Conservation (phyloP, 352 stramenopile species). For the Globisporangium acanthophoron region DNA sequence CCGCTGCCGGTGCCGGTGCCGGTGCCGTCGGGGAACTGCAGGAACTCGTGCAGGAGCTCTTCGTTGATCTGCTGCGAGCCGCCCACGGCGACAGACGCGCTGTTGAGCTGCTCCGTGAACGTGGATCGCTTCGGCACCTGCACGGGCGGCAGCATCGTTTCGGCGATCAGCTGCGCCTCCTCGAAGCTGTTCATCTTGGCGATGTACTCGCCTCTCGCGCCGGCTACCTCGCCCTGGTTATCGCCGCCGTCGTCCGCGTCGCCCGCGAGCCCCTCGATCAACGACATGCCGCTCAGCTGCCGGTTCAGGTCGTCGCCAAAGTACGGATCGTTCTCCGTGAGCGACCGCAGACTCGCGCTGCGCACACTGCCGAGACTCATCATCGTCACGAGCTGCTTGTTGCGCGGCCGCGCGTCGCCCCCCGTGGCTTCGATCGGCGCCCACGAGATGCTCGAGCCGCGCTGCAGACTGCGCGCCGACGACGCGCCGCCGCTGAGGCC, state of each 20-base stretch:
- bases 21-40: constrained; percentile 26
- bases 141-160: constrained; percentile 25
- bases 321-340: constrained; percentile 44
- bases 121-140: constrained; percentile 23
- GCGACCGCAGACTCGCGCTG: constrained; percentile 43
- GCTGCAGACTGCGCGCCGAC: constrained; percentile 10
- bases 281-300: constrained; percentile 46
- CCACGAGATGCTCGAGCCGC: constrained; percentile 14
- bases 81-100: constrained; percentile 1
- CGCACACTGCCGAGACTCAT: constrained; percentile 51
- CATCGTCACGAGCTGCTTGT: constrained; percentile 32
- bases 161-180: constrained; percentile 21
- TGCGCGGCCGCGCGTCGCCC: not conserved
- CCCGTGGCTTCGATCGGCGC: constrained; percentile 14
- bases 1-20: not conserved
- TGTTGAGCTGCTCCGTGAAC: constrained; percentile 30
- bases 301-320: constrained; percentile 46
- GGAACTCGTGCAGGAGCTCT: constrained; percentile 30
- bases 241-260: constrained; percentile 9
- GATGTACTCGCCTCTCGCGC: constrained; percentile 3
- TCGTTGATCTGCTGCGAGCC: constrained; percentile 15
- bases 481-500: constrained; percentile 3
- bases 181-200: constrained; percentile 25
- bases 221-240: constrained; percentile 2
- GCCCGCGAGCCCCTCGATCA: constrained; percentile 16